Evolutionary conservation across 2,329 filamentous ascomycete species (phyloP).

Genomic region (Sarocladium brachiariae): DNA sequence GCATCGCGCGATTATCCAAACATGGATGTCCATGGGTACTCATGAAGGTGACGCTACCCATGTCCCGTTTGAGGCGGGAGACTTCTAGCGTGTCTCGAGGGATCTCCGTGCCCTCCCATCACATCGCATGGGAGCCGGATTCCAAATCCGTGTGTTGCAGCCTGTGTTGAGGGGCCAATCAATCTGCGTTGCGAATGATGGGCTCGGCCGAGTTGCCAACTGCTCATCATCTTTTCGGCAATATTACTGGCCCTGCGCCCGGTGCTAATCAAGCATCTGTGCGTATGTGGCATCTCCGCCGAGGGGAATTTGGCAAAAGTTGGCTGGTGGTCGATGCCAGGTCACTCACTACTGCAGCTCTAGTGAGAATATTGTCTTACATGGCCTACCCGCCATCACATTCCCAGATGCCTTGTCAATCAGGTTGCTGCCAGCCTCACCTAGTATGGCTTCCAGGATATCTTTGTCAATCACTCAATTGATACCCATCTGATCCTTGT

Average conservation of each 20-base stretch:
- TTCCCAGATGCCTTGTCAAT: background rate
- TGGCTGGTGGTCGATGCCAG: background rate
- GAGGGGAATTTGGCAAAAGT: background rate
- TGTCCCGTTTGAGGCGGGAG: too few relatives aligned
- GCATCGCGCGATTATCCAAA: too few relatives aligned
- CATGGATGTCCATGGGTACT: too few relatives aligned
- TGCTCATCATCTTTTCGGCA: too few relatives aligned
- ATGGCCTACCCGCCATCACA: background rate
- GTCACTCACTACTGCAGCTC: background rate
- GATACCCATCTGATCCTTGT: background rate
- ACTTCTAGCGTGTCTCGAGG: too few relatives aligned
- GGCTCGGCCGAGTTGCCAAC: too few relatives aligned
- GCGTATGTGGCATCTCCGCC: background rate
- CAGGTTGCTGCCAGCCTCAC: background rate
- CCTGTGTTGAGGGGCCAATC: too few relatives aligned
- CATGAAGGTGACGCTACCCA: too few relatives aligned
- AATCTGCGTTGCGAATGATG: background rate
- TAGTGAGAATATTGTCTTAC: background rate
- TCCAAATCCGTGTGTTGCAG: too few relatives aligned
- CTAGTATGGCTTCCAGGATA: background rate
- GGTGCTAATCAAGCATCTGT: background rate
- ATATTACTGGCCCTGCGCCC: background rate
- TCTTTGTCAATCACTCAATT: background rate
- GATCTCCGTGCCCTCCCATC: too few relatives aligned
- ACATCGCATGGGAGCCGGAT: too few relatives aligned